phyloP scores from a whole-genome alignment of 129 eudicot species.

The Logfia minima region DNA sequence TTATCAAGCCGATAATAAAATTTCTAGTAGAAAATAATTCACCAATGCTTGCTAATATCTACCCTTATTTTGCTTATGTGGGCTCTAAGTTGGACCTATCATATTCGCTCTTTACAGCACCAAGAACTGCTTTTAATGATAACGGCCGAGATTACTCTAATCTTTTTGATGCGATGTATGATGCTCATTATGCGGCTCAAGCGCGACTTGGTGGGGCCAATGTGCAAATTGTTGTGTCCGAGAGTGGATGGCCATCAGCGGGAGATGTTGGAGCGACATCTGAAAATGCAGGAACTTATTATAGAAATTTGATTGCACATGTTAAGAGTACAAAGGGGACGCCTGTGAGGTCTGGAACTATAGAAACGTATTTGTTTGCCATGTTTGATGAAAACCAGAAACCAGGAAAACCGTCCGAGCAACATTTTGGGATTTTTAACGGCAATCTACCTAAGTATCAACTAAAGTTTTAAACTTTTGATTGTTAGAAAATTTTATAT shows the following conservation, averaged over 20 bases:
- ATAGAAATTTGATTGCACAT: slow-evolving; percentile 39
- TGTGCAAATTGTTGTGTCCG: slow-evolving; percentile 49
- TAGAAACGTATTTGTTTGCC: slow-evolving; percentile 27
- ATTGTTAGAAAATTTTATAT: neutral
- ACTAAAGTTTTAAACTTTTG: slow-evolving; percentile 2
- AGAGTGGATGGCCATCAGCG: slow-evolving; percentile 59
- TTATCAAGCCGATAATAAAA: slow-evolving; percentile 32
- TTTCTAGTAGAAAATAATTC: slow-evolving; percentile 29
- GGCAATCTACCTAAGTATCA: slow-evolving; percentile 3
- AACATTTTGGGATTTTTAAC: slow-evolving; percentile 18
- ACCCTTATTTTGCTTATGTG: slow-evolving; percentile 46
- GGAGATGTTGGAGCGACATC: slow-evolving; percentile 26
- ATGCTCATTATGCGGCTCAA: slow-evolving; percentile 39
- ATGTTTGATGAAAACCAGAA: slow-evolving; percentile 26
- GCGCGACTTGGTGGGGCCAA: slow-evolving; percentile 37
- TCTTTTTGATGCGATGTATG: slow-evolving; percentile 49
- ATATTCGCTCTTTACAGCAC: slow-evolving; percentile 44
- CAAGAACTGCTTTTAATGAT: neutral
- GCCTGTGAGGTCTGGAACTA: neutral
- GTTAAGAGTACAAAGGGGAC: slow-evolving; percentile 27
- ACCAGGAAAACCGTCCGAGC: neutral
- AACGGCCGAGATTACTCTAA: slow-evolving; percentile 30
- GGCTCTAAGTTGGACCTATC: neutral
- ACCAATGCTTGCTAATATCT: slow-evolving; percentile 53
- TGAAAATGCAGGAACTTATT: slow-evolving; percentile 41